phyloP scores from a whole-genome alignment of 192 early-diverging fungal genomes.

The Podila epicladia region DNA sequence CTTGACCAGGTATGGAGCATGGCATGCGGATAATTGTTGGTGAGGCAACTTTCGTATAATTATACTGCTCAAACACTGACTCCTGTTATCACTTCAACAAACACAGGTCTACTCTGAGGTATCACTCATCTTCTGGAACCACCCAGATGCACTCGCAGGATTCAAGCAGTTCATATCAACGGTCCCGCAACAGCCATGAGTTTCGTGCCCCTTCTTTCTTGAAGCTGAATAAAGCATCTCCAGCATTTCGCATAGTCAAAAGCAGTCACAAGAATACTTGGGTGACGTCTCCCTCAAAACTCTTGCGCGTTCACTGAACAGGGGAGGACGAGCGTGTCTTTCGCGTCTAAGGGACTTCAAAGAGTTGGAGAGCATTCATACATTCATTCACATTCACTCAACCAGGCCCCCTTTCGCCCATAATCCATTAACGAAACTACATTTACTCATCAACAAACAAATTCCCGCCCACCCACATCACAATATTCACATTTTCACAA shows the following conservation, averaged over 20 bases:
- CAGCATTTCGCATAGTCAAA: too few species aligned
- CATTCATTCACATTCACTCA: background rate
- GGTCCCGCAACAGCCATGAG: constrained; percentile 22
- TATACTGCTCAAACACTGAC: background rate
- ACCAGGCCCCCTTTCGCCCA: too few species aligned
- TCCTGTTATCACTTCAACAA: background rate
- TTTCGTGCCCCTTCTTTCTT: too few species aligned
- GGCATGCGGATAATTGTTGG: background rate
- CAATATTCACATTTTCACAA: constrained; percentile 8
- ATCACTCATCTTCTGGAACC: constrained; percentile 51
- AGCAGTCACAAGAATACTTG: too few species aligned
- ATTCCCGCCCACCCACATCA: background rate
- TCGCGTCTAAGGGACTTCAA: too few species aligned
- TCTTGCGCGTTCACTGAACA: too few species aligned
- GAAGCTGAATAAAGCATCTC: too few species aligned
- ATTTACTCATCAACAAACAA: background rate
- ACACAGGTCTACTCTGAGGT: constrained; percentile 48
- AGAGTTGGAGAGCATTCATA: background rate
- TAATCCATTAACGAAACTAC: background rate
- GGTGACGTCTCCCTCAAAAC: too few species aligned
- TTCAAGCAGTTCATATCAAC: constrained; percentile 45
- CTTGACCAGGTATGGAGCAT: constrained; percentile 35
- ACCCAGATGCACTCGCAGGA: constrained; percentile 44
- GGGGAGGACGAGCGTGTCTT: too few species aligned
- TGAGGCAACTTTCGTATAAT: too few species aligned